Conservation (phyloP, 192 early-diverging fungal species). For the Coemansia pectinata region DNA sequence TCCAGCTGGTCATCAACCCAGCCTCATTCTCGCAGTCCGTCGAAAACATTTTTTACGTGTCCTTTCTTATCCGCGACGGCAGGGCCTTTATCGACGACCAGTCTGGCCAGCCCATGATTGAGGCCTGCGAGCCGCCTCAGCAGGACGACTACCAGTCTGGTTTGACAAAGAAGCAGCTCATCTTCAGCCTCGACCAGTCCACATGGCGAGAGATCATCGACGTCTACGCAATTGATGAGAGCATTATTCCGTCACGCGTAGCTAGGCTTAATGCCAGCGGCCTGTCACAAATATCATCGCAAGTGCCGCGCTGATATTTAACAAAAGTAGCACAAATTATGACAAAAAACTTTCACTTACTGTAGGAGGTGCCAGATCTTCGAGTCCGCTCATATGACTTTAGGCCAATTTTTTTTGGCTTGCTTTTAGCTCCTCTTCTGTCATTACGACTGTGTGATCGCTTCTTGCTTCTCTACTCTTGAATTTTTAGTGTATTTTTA, state of each 20-base stretch:
- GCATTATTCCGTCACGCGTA: slow-evolving; percentile 60
- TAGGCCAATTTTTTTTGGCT: neutral
- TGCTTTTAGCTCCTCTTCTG: too few species aligned
- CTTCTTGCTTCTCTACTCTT: too few species aligned
- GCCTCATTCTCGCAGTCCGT: slow-evolving; percentile 89
- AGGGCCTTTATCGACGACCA: slow-evolving; percentile 74
- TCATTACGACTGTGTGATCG: too few species aligned
- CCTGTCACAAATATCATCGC: slow-evolving; percentile 37
- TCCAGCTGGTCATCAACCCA: slow-evolving; percentile 89
- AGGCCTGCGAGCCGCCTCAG: slow-evolving; percentile 67
- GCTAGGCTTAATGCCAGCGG: slow-evolving; percentile 16
- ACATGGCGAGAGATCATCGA: slow-evolving; percentile 72
- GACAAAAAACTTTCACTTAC: too few species aligned
- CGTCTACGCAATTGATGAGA: slow-evolving; percentile 60
- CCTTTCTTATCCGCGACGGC: slow-evolving; percentile 91
- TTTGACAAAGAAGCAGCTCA: slow-evolving; percentile 75
- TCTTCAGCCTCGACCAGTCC: slow-evolving; percentile 69
- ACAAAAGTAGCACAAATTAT: too few species aligned
- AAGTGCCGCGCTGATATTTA: slow-evolving; percentile 13
- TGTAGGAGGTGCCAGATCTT: too few species aligned
- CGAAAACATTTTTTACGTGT: slow-evolving; percentile 97
- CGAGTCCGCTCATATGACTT: too few species aligned
- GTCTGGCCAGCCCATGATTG: slow-evolving; percentile 66
- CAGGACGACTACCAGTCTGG: slow-evolving; percentile 65
- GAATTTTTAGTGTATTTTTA: too few species aligned